These are phyloP conservation scores for Casuarina glauca DNA, from an alignment of 306 rosid genomes.

Conservation along the genomic window DNA sequence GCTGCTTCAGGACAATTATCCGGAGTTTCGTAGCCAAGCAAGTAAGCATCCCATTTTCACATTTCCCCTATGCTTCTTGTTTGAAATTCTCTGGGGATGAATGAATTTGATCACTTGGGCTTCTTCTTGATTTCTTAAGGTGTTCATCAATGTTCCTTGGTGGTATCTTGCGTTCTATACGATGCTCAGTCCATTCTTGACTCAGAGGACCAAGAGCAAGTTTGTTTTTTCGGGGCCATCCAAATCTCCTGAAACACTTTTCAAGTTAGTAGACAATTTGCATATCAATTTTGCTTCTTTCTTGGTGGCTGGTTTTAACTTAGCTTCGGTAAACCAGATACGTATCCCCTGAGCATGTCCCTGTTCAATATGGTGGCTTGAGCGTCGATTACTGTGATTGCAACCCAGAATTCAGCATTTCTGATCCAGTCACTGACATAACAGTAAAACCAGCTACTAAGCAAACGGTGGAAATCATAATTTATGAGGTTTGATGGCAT, in stretches of 20 bases:
- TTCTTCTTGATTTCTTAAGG: conserved; percentile 28
- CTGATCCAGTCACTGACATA: conserved; percentile 64
- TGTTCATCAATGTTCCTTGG: conserved; percentile 65
- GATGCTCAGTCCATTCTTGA: conserved; percentile 54
- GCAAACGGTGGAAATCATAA: conserved; percentile 89
- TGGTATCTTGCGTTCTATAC: conserved; percentile 62
- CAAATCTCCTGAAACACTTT: conserved; percentile 49
- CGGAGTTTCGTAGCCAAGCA: conserved; percentile 93
- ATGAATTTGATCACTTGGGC: neutral
- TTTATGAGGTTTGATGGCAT: conserved; percentile 67
- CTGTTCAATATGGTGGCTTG: conserved; percentile 86
- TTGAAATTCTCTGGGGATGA: neutral
- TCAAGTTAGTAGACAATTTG: conserved; percentile 58
- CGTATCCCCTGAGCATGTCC: conserved; percentile 83
- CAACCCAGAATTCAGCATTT: conserved; percentile 76
- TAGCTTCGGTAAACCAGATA: conserved; percentile 47
- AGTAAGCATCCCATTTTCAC: conserved; percentile 26
- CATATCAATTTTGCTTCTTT: neutral
- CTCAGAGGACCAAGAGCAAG: conserved; percentile 65
- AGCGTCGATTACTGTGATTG: conserved; percentile 91
- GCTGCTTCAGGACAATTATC: conserved; percentile 91
- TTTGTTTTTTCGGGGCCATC: conserved; percentile 47
- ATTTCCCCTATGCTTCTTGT: neutral
- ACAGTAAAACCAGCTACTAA: conserved; percentile 75
- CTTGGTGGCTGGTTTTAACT: conserved; percentile 16